Conservation (phyloP, 495 filamentous ascomycete genomes). For the Penicillium lividum region DNA sequence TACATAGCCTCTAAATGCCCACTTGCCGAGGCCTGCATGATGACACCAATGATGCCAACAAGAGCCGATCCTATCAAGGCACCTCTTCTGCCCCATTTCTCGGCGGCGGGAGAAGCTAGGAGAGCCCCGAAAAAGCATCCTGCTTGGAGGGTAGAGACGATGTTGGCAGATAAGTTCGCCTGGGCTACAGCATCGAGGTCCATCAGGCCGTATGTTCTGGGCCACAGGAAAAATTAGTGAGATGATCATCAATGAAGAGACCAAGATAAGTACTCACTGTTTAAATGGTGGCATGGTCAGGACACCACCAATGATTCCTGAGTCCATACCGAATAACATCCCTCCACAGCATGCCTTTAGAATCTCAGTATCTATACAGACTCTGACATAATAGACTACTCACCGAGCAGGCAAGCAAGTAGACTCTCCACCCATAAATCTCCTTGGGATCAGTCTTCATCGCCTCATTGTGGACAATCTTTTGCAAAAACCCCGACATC, state of each 20-base stretch:
- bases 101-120: slow-evolving; percentile 54
- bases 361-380: slow-evolving; percentile 7
- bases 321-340: slow-evolving; percentile 70
- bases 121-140: slow-evolving; percentile 71
- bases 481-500: slow-evolving; percentile 54
- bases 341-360: slow-evolving; percentile 73
- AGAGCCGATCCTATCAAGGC: slow-evolving; percentile 54
- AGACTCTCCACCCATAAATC: slow-evolving; percentile 80
- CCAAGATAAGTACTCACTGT: slow-evolving; percentile 35
- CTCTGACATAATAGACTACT: slow-evolving; percentile 18
- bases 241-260: slow-evolving; percentile 1
- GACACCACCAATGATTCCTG: slow-evolving; percentile 70
- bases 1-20: slow-evolving; percentile 58
- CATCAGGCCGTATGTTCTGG: slow-evolving; percentile 52
- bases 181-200: slow-evolving; percentile 54
- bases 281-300: slow-evolving; percentile 64
- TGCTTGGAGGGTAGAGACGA: slow-evolving; percentile 68
- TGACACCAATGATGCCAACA: slow-evolving; percentile 52
- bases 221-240: slow-evolving; percentile 1
- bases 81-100: slow-evolving; percentile 55
- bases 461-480: slow-evolving; percentile 75
- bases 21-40: slow-evolving; percentile 63
- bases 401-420: slow-evolving; percentile 66
- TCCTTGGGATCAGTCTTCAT: slow-evolving; percentile 72
- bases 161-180: slow-evolving; percentile 42